phyloP scores from a whole-genome alignment of 2,329 filamentous ascomycete genomes.

The Clonostachys sp. region DNA sequence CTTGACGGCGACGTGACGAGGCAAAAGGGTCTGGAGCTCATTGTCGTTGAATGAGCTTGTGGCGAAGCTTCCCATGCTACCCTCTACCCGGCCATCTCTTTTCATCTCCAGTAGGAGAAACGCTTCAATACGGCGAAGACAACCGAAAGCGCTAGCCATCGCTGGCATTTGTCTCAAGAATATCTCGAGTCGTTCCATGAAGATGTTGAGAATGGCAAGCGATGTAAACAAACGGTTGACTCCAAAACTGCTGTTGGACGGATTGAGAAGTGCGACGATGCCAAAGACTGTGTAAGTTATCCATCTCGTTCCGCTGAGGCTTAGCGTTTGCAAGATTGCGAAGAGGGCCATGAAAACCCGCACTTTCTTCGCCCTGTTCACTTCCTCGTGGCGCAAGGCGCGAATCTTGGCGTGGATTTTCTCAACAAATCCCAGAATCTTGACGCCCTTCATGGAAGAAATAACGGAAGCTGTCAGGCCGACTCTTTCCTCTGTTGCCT shows the following conservation, averaged over 20 bases:
- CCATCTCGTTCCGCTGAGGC: too few species aligned
- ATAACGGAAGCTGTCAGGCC: slow-evolving; percentile 47
- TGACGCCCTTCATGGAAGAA: slow-evolving; percentile 39
- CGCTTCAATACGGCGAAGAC: slow-evolving; percentile 21
- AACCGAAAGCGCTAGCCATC: slow-evolving; percentile 22
- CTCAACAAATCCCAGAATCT: slow-evolving; percentile 34
- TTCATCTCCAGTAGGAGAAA: slow-evolving; percentile 20
- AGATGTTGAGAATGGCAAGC: slow-evolving; percentile 24
- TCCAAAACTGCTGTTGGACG: slow-evolving; percentile 16
- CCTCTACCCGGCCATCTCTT: slow-evolving; percentile 1
- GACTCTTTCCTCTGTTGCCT: slow-evolving; percentile 23
- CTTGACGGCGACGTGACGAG: too few species aligned
- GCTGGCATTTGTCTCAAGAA: slow-evolving; percentile 23
- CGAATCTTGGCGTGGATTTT: slow-evolving; percentile 23
- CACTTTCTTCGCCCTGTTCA: slow-evolving; percentile 28
- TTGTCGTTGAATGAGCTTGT: too few species aligned
- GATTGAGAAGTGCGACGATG: slow-evolving; percentile 6
- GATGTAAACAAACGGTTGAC: slow-evolving; percentile 27
- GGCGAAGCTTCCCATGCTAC: too few species aligned
- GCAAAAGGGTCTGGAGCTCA: too few species aligned
- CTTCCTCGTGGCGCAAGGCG: slow-evolving; percentile 24
- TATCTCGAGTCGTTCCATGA: slow-evolving; percentile 21
- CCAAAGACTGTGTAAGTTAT: too few species aligned
- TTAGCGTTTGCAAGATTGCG: too few species aligned
- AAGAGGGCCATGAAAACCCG: neutral